These are phyloP conservation scores for Westerdykella aurantiaca DNA, from an alignment of 2,329 filamentous ascomycete species.

Conservation along the genomic window DNA sequence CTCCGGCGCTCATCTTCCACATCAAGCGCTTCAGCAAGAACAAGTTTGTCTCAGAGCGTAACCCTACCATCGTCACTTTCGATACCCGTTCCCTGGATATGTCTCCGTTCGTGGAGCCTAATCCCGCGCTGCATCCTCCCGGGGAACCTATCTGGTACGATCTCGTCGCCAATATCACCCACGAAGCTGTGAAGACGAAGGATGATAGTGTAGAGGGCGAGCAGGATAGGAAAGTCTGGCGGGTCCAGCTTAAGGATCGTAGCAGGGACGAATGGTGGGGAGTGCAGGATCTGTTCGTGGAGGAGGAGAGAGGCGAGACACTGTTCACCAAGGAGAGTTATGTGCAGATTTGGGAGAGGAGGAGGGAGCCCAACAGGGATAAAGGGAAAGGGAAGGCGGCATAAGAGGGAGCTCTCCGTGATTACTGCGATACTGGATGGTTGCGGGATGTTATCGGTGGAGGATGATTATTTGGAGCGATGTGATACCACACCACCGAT, in stretches of 20 bases:
- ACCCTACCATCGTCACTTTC: constrained; percentile 97
- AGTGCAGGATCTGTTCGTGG: constrained; percentile 88
- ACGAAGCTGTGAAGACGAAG: constrained; percentile 69
- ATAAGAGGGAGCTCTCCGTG: neutral
- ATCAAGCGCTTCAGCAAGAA: constrained; percentile 96
- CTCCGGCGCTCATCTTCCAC: constrained; percentile 87
- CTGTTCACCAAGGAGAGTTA: constrained; percentile 92
- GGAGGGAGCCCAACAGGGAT: constrained; percentile 42
- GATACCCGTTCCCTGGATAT: constrained; percentile 80
- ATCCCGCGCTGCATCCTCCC: constrained; percentile 61
- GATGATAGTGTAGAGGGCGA: constrained; percentile 84
- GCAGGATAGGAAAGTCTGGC: constrained; percentile 90
- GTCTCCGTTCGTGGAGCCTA: constrained; percentile 84
- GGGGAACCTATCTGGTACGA: constrained; percentile 91
- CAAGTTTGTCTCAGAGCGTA: constrained; percentile 93
- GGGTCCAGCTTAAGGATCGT: constrained; percentile 80
- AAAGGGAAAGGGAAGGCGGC: constrained; percentile 4
- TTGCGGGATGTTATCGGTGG: neutral
- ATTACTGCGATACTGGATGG: neutral
- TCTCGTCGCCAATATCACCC: constrained; percentile 89
- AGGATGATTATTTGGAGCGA: too few species aligned
- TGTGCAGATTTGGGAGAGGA: constrained; percentile 91
- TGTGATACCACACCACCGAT: too few species aligned
- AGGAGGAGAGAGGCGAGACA: constrained; percentile 81
- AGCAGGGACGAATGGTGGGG: constrained; percentile 83